phyloP scores from a whole-genome alignment of 106 monocot genomes.

The Alisma plantagoaquatica region DNA sequence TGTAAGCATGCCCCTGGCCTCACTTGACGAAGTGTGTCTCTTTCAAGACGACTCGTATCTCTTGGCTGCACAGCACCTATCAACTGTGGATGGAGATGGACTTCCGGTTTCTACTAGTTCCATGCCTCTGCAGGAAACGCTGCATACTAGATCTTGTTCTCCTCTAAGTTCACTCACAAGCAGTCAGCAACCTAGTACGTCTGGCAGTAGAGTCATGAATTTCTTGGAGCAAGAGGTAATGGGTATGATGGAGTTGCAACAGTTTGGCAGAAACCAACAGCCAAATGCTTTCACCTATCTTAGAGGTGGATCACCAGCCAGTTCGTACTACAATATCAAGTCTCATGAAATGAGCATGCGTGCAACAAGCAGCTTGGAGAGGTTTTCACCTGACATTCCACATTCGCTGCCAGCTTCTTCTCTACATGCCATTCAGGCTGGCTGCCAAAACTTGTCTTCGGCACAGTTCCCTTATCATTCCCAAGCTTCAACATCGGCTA shows the following conservation, averaged over 20 bases:
- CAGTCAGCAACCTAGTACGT: background rate
- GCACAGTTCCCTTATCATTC: no score
- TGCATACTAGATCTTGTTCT: conserved; percentile 3
- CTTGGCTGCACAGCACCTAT: background rate
- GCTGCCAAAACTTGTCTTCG: background rate
- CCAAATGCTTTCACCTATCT: conserved; percentile 7
- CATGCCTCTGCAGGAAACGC: background rate
- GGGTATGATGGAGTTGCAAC: conserved; percentile 7
- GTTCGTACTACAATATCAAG: background rate
- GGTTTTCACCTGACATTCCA: conserved; percentile 2
- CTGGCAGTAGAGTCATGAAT: background rate
- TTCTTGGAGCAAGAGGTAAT: conserved; percentile 12
- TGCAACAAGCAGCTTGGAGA: background rate
- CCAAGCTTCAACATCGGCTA: background rate
- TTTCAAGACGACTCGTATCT: background rate
- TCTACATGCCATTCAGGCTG: conserved; percentile 2
- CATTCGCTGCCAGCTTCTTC: conserved; percentile 4
- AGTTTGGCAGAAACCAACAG: background rate
- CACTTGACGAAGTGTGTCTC: no score
- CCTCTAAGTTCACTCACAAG: background rate
- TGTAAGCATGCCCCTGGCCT: no score
- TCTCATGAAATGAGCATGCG: background rate
- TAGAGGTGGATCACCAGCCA: background rate
- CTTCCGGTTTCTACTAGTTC: conserved; percentile 1
- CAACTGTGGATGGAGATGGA: conserved; percentile 1